phyloP scores from a whole-genome alignment of 805 yeast species.

The Yarrowia sp. region DNA sequence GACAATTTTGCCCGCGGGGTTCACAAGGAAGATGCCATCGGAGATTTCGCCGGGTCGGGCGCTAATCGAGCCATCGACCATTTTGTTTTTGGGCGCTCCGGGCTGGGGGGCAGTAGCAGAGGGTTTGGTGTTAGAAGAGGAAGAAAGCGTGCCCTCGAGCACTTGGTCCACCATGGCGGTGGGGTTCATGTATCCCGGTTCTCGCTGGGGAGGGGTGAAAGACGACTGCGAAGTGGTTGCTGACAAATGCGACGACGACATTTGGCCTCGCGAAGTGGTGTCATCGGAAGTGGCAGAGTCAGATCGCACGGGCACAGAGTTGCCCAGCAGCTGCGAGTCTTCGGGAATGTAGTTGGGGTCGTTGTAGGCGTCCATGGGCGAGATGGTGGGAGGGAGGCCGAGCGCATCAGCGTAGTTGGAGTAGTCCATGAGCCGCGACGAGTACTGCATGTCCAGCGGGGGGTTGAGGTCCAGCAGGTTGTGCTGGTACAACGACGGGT shows the following conservation, averaged over 20 bases:
- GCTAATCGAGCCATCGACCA: neutral
- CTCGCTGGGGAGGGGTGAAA: neutral
- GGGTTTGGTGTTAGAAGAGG: neutral
- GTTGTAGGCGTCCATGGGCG: slow-evolving; percentile 10
- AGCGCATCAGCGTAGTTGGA: neutral
- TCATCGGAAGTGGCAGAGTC: slow-evolving; percentile 12
- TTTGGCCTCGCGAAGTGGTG: neutral
- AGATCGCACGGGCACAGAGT: neutral
- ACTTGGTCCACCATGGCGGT: slow-evolving; percentile 16
- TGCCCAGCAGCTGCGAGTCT: slow-evolving; percentile 10
- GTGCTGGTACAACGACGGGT: slow-evolving; percentile 3
- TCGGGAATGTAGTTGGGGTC: neutral
- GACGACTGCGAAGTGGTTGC: slow-evolving; percentile 9
- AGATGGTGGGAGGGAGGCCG: neutral
- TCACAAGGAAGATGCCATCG: slow-evolving; percentile 7
- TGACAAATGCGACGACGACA: neutral
- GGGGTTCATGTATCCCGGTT: slow-evolving; percentile 2
- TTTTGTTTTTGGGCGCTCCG: neutral
- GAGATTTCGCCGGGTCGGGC: slow-evolving; percentile 1
- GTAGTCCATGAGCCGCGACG: neutral
- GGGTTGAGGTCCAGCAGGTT: slow-evolving; percentile 16
- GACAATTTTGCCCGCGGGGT: slow-evolving; percentile 9
- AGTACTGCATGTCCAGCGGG: slow-evolving; percentile 13
- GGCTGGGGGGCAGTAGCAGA: neutral
- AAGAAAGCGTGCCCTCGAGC: neutral